These are phyloP conservation scores for Magnolia officinalis DNA, from an alignment of 164 flowering plant species.

Conservation along the genomic window DNA sequence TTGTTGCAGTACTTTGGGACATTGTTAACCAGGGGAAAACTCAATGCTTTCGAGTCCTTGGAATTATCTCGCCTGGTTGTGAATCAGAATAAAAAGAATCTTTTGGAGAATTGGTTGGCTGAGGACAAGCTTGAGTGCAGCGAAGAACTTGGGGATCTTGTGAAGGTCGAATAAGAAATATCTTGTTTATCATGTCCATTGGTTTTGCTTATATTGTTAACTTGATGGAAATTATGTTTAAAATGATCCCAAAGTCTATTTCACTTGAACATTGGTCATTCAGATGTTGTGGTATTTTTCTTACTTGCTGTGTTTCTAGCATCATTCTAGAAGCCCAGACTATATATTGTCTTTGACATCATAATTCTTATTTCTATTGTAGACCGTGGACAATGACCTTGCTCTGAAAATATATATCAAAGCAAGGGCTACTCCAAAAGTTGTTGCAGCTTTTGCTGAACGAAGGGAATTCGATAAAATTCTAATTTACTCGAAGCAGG, in stretches of 20 bases:
- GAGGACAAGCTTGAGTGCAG: slow-evolving; percentile 98
- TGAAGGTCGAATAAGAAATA: slow-evolving; percentile 55
- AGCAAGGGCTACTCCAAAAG: slow-evolving; percentile 99
- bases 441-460: slow-evolving; percentile 99
- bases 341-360: background rate
- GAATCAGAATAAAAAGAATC: slow-evolving; percentile 95
- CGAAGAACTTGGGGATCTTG: slow-evolving; percentile 99
- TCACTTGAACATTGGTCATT: too few relatives aligned
- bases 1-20: slow-evolving; percentile 96
- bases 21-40: slow-evolving; percentile 87
- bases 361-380: slow-evolving; percentile 12
- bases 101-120: slow-evolving; percentile 96
- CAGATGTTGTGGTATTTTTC: background rate
- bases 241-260: too few relatives aligned
- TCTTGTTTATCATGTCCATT: background rate
- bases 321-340: background rate
- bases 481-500: slow-evolving; percentile 97
- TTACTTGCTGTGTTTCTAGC: background rate
- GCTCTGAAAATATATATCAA: slow-evolving; percentile 95
- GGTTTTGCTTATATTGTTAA: background rate
- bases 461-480: slow-evolving; percentile 97
- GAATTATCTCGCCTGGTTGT: slow-evolving; percentile 97
- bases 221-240: background rate
- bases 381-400: slow-evolving; percentile 99
- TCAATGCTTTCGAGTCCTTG: slow-evolving; percentile 93